Evolutionary conservation across 164 flowering plant species (phyloP), one percentile per base, ranked within the genome.

Genomic region (Nymphaea thermarum): DNA sequence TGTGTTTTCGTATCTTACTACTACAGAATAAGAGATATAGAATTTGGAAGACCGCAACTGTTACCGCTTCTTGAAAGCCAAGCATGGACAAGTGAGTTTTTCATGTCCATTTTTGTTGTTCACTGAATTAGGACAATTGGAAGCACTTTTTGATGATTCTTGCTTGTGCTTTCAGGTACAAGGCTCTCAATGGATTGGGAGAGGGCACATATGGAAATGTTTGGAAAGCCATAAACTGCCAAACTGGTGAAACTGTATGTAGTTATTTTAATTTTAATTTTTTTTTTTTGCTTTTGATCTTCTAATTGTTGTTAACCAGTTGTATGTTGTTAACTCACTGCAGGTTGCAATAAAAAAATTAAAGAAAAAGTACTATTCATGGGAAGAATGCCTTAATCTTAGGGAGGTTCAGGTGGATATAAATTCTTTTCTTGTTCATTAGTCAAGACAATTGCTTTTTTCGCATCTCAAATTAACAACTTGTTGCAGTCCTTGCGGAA

Each of bases 151-250:
- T 3, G 36, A 44, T 36, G 64, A 47, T 47, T 7, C 12, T 47
- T 47, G 55, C 7, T 12, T 47, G 55, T 44, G 55, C 8, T 64
- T 65, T 4, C 75, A 95, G 98, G 83, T 95, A 87, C 80, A 90
- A 82, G 78, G 79, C 90, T 67, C 90, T 95, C 63, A 91, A 90
- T 79, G 99, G 86, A 80, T 98, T 92, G 77, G 99, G 99, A 67
- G 88, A 90, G 82, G 99, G 99, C 44, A 95, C 96, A 4, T 95
- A 90, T 85, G 99, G 98, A 59, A 84, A 80, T 80, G 99, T 92
- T 12, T 95, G 97, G 96, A 83, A 93, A 66, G 99, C 98, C 67
- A 78, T 92, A 65, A 86, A 86, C 82, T 86, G 85, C 80, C 91
- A 82, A 76, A 77, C 89, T 79, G 91, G 97, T 72, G 98, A 95